A percentile compares a stretch with the other conserved stretches of the same genome.
These are phyloP conservation scores for Alternaria infectoria DNA, from an alignment of 2,329 filamentous ascomycete genomes.

Conservation along the genomic window DNA sequence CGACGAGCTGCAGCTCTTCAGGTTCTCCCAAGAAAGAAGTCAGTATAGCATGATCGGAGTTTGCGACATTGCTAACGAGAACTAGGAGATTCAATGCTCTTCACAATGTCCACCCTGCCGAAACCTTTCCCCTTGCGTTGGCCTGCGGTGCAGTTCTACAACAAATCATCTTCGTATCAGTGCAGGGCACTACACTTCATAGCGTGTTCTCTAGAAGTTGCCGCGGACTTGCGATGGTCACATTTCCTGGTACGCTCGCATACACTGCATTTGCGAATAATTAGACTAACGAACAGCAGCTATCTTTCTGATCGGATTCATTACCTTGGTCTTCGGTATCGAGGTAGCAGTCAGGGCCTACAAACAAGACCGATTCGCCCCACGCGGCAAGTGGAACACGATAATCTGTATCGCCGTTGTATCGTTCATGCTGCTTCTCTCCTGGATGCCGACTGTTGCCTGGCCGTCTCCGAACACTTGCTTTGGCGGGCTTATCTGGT, in stretches of 20 bases:
- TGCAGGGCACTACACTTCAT: conserved; percentile 47
- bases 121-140: conserved; percentile 50
- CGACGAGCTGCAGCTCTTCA: conserved; percentile 43
- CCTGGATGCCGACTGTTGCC: conserved; percentile 65
- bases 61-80: conserved; percentile 16
- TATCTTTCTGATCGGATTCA: conserved; percentile 70
- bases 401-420: conserved; percentile 62
- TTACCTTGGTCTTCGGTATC: conserved; percentile 69
- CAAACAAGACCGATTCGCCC: conserved; percentile 62
- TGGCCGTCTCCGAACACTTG: conserved; percentile 65
- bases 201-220: conserved; percentile 47
- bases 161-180: conserved; percentile 47
- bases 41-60: conserved; percentile 9
- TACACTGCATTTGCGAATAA: neutral
- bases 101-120: conserved; percentile 47
- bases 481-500: conserved; percentile 73
- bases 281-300: conserved; percentile 53
- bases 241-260: conserved; percentile 45
- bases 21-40: conserved; percentile 42
- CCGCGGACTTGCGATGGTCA: conserved; percentile 44
- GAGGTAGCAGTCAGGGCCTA: conserved; percentile 66
- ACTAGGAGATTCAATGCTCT: conserved; percentile 45
- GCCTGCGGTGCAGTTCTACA: conserved; percentile 46
- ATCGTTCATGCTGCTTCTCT: conserved; percentile 59
- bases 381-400: conserved; percentile 66